These are phyloP conservation scores for Chiua virens DNA, from an alignment of 768 basidiomycete genomes.

Conservation along the genomic window DNA sequence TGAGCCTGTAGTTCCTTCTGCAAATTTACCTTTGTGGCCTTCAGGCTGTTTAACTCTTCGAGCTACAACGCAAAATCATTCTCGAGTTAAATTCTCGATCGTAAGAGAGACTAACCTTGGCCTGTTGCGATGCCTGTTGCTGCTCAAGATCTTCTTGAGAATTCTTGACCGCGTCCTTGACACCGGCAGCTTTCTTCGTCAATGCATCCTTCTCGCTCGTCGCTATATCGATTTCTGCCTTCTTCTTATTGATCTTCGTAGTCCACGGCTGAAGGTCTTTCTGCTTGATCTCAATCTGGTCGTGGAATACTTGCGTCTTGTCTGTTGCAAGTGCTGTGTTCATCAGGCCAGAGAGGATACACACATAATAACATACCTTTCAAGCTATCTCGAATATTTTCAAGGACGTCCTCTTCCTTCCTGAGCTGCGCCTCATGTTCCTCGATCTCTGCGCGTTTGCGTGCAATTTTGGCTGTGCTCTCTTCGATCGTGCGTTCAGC, in stretches of 20 bases:
- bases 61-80: constrained; percentile 11
- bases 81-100: neutral
- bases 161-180: constrained; percentile 46
- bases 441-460: constrained; percentile 65
- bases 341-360: neutral
- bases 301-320: constrained; percentile 92
- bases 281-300: constrained; percentile 90
- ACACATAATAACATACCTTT: constrained; percentile 54
- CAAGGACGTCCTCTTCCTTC: constrained; percentile 78
- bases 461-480: constrained; percentile 66
- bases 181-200: constrained; percentile 66
- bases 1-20: constrained; percentile 47
- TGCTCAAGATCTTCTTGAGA: constrained; percentile 48
- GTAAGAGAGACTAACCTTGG: constrained; percentile 51
- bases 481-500: constrained; percentile 72
- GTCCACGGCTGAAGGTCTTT: constrained; percentile 95
- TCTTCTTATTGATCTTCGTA: constrained; percentile 81
- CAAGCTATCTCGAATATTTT: constrained; percentile 78
- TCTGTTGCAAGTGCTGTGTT: constrained; percentile 45
- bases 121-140: constrained; percentile 44
- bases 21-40: constrained; percentile 14
- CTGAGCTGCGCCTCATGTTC: constrained; percentile 68
- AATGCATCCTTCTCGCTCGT: constrained; percentile 83
- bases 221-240: constrained; percentile 82
- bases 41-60: constrained; percentile 18